phyloP scores from a whole-genome alignment of 139 green algal genomes.

The Picochlorum sp. region DNA sequence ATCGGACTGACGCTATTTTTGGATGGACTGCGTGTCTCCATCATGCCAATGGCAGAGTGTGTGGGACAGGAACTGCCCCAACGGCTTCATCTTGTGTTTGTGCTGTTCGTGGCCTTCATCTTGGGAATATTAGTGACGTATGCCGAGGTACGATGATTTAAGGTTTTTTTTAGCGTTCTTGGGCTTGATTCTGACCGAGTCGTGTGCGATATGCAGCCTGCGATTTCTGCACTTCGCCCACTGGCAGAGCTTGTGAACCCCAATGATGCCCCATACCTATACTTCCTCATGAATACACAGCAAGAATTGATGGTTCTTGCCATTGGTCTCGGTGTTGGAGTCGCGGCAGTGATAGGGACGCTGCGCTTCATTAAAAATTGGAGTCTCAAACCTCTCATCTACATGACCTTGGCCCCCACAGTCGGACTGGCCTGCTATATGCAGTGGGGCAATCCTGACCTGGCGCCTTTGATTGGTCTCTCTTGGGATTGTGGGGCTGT shows the following conservation, averaged over 20 bases:
- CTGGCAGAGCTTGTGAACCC: conserved; percentile 28
- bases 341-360: conserved; percentile 35
- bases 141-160: conserved; percentile 6
- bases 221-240: conserved; percentile 26
- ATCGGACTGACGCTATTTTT: conserved; percentile 28
- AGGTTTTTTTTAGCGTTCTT: too few species aligned
- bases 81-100: conserved; percentile 18
- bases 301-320: conserved; percentile 33
- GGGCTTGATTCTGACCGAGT: too few species aligned
- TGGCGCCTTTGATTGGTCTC: conserved; percentile 29
- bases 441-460: conserved; percentile 43
- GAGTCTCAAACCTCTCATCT: conserved; percentile 38
- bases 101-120: conserved; percentile 14
- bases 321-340: conserved; percentile 35
- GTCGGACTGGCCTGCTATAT: conserved; percentile 39
- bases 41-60: conserved; percentile 30
- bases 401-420: conserved; percentile 24
- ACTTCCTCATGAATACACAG: conserved; percentile 43
- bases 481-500: conserved; percentile 35
- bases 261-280: conserved; percentile 33
- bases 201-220: conserved; percentile 14
- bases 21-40: conserved; percentile 27
- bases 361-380: conserved; percentile 31
- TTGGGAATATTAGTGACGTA: conserved; percentile 39
- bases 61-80: conserved; percentile 27